Evolutionary conservation across 768 basidiomycete species (phyloP), one percentile per base, ranked within the genome.

Genomic region (Lactarius sp.): DNA sequence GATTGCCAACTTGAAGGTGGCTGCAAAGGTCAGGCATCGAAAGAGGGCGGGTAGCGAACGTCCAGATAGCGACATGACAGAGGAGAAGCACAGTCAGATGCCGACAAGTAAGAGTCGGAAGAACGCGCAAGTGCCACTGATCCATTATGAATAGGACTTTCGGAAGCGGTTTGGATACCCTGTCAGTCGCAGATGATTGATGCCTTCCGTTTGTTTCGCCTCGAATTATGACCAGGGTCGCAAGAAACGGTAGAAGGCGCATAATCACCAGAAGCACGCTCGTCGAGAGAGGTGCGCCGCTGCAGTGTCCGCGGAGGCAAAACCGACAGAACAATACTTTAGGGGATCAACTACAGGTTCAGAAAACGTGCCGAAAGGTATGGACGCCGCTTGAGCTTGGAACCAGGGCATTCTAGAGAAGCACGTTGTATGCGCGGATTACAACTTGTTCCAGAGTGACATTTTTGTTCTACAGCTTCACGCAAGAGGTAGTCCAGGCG

Each of bases 1-100:
- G 77, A 77, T 41, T 75, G 74, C 0, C 54, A 47, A n/a, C n/a
- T n/a, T n/a, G n/a, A n/a, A 16, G 65, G 65, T 0, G 56, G 69
- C 20, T 67, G 55, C 18, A 41, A 52, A 12, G 56, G 22, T 66
- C 68, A 52, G 55, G 63, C 18, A 10, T 39, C 49, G 41, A 56
- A 56, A 47, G 53, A 52, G 7, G 39, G 42, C 42, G 18, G 59
- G n/a, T 36, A 31, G 36, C 5, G 6, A 18, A 12, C 3, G 2
- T 36, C 27, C 6, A 2, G 37, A 47, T 4, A 5, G 44, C 14
- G 12, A 5, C 31, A 51, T 1, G 49, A 3, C n/a, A 16, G 34
- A 56, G 41, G 42, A 34, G 33, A 51, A 33, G 34, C 59, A 33
- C 39, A 12, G 22, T 56, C 64, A 5, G 64, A 65, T 9, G 59